These are phyloP conservation scores for Medicago arabica DNA, from an alignment of 306 rosid genomes.

Conservation along the genomic window DNA sequence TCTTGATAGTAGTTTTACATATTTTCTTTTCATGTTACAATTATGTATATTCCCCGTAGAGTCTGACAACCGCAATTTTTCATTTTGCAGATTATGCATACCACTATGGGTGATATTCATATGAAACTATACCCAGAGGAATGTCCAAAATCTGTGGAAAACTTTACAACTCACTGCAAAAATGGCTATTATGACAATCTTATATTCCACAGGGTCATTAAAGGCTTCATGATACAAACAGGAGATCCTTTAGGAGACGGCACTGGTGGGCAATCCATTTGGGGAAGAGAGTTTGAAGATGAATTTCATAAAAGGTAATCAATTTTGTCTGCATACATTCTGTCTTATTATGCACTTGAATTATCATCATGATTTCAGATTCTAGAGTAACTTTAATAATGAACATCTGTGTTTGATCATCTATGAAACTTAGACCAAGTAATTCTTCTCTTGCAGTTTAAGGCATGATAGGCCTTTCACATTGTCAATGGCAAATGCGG, in stretches of 20 bases:
- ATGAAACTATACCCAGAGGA: conserved; percentile 96
- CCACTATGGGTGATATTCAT: conserved; percentile 97
- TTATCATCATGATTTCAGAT: conserved; percentile 15
- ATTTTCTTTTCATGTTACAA: conserved; percentile 15
- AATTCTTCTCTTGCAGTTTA: conserved; percentile 62
- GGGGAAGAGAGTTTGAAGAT: conserved; percentile 99
- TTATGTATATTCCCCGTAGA: background rate
- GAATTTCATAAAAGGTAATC: conserved; percentile 95
- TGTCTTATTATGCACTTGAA: conserved; percentile 4
- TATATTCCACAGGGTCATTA: conserved; percentile 94
- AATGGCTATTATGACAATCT: conserved; percentile 96
- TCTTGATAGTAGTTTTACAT: background rate
- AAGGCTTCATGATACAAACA: conserved; percentile 97
- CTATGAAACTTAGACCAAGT: conserved; percentile 38
- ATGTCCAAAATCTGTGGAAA: conserved; percentile 98
- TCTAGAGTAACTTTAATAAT: background rate
- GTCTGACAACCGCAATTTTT: conserved; percentile 27
- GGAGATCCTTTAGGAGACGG: conserved; percentile 99
- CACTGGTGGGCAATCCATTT: conserved; percentile 97
- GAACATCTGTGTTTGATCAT: background rate
- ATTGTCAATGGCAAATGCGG: conserved; percentile 97
- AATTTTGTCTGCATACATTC: conserved; percentile 14
- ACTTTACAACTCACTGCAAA: conserved; percentile 95
- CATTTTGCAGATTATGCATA: conserved; percentile 75
- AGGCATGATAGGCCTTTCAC: conserved; percentile 99